Evolutionary conservation across 345 rosid genomes (phyloP), one percentile per base, ranked within the genome.

Genomic region (Carallia pectinifolia): DNA sequence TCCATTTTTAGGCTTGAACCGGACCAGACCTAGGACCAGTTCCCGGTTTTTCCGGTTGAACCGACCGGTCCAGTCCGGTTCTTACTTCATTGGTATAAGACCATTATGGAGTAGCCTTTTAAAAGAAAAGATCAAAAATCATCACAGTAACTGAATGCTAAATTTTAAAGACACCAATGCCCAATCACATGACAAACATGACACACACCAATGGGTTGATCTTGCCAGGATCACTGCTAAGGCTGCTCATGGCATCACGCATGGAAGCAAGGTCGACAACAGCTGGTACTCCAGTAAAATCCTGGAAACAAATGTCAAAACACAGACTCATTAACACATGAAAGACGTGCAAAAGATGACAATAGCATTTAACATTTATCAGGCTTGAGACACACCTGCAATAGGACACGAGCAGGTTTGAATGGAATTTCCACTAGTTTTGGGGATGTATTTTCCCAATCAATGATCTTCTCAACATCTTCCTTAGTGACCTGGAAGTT

Each of bases 281-380:
- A 33, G 93, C 99, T 39, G 99, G 99, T 36, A 96, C 99, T n/a
- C 99, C 99, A 69, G 99, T 96, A 83, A 96, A 92, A 81, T 92
- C 99, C 99, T 96, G 86, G 59, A 52, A 72, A 69, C 61, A 64
- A 10, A 75, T 12, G 47, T 4, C 16, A 13, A 44, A 44, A 44
- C 17, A 12, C 17, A 73, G 16, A 37, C 53, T 23, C 31, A 33
- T 73, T 66, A 68, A 74, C 55, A 62, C 58, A 70, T 44, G 67
- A 65, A 23, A 27, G 29, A 69, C n/a, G 23, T 30, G 15, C 48
- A 31, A 37, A 17, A 9, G n/a, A 34, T 19, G 30, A 61, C 7
- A 29, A 64, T 62, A 31, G 34, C n/a, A 23, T 29, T 33, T 23
- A 18, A 33, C 5, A 12, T 61, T 54, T 23, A 40, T 50, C 30